Evolutionary conservation across 179 eudicot genomes (phyloP).

Genomic region (Spinacia oleracea): DNA sequence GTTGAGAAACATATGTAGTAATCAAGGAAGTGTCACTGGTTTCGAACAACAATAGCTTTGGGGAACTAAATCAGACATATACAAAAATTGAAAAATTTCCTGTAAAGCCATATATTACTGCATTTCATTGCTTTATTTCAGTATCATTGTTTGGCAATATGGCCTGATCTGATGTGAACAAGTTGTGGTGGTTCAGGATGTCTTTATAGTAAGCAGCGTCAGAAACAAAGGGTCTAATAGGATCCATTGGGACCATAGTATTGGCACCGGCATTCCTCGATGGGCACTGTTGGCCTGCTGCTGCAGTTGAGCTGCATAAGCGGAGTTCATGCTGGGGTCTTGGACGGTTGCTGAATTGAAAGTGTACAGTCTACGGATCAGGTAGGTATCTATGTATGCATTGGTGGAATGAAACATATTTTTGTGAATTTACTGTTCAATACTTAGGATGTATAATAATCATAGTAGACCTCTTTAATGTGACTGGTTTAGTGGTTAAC

Average conservation of each 20-base stretch:
- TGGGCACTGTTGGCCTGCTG: conserved; percentile 76
- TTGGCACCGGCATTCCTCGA: conserved; percentile 35
- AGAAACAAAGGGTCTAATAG: conserved; percentile 38
- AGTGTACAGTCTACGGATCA: conserved; percentile 59
- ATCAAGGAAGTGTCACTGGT: background rate
- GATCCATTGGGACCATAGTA: conserved; percentile 73
- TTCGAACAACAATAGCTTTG: conserved; percentile 9
- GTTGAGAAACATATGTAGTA: background rate
- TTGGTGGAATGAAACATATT: no score
- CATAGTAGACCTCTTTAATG: no score
- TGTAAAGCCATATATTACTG: conserved; percentile 15
- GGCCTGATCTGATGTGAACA: conserved; percentile 76
- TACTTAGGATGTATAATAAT: no score
- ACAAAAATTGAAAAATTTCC: background rate
- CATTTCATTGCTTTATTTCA: background rate
- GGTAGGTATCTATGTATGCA: no score
- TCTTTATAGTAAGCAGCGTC: conserved; percentile 60
- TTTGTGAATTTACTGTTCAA: no score
- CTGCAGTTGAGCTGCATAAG: conserved; percentile 55
- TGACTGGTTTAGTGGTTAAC: no score
- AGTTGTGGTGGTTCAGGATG: conserved; percentile 51
- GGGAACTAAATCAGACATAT: background rate
- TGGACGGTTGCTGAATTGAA: conserved; percentile 40
- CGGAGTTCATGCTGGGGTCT: conserved; percentile 57
- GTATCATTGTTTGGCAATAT: conserved; percentile 42